Base-by-base conservation (phyloP, 2,329 filamentous ascomycete species). In the Phaeomoniella chlamydospora region DNA sequence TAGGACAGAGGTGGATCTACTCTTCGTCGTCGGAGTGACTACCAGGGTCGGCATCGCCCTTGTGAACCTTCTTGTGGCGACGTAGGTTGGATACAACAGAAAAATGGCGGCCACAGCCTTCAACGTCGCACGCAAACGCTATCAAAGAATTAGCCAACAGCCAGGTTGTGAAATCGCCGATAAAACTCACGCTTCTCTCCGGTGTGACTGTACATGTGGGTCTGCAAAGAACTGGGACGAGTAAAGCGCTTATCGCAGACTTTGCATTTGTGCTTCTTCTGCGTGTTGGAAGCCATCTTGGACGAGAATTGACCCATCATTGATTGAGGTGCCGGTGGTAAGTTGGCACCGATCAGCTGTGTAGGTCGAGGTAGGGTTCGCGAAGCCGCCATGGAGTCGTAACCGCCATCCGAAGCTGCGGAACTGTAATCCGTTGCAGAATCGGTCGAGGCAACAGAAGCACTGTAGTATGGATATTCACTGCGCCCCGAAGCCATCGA, bases 191-290 rank as follows among this genome's bases (percentile, higher is more conserved):
- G 88, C 66, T 96, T 96, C 60, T 96, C 88, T 54, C 88, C 88
- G 38, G 88, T 96, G 54, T 96, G 88, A 60, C 86, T 94, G 63
- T 94, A 94, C 82, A 94, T 94, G 56, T 96, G 88, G 18, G 88
- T 96, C 56, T 94, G 88, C 29, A 96, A 61, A 11, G 88, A 94
- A 54, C 86, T 94, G 2, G 88, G 88, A 37, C 88, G 74, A 2
- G 88, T 94, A 58, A 96, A 96, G 31, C 88, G 77, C 71, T 96
- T 94, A 61, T 94, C 88, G 66, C 88, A 96, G 41, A 96, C 83
- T 64, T 94, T 94, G 73, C 88, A 96, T 68, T 94, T 94, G 66
- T 96, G 90, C 70, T 96, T 96, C 76, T 96, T 96, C 56, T 94
- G 86, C 6, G 88, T 90, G 62, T 85, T 94, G 13, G 84, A 87